phyloP scores from a whole-genome alignment of 768 basidiomycete species.

The Suillus americanus region DNA sequence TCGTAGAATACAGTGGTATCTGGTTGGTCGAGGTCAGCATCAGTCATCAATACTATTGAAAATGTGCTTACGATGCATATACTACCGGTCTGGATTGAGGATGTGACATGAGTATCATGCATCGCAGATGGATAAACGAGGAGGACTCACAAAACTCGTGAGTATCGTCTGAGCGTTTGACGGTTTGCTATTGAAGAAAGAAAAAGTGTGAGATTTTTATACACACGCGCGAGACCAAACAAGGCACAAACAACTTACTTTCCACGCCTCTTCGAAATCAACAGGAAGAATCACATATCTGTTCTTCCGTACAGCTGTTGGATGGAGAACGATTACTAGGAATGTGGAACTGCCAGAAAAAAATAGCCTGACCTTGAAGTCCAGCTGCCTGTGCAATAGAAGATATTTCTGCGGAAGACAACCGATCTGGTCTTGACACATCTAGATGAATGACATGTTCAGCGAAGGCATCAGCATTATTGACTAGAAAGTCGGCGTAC shows the following conservation, averaged over 20 bases:
- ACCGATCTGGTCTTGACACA: slow-evolving; percentile 92
- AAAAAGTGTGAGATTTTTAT: slow-evolving; percentile 34
- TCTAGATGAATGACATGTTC: slow-evolving; percentile 47
- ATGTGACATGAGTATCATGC: slow-evolving; percentile 8
- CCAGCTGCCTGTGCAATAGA: slow-evolving; percentile 97
- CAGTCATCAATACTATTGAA: slow-evolving; percentile 17
- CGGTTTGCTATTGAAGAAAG: slow-evolving; percentile 72
- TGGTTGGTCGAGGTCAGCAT: slow-evolving; percentile 18
- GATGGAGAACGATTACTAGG: neutral
- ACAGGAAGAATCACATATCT: slow-evolving; percentile 95
- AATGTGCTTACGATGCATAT: slow-evolving; percentile 37
- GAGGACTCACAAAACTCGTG: slow-evolving; percentile 89
- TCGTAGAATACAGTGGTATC: slow-evolving; percentile 35
- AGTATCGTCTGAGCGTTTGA: slow-evolving; percentile 95
- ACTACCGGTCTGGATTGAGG: slow-evolving; percentile 38
- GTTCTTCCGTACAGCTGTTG: slow-evolving; percentile 91
- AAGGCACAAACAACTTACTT: slow-evolving; percentile 72
- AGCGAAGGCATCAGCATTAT: slow-evolving; percentile 4
- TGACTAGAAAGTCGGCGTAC: slow-evolving; percentile 47
- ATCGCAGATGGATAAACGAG: neutral
- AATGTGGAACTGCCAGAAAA: neutral
- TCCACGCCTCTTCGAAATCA: slow-evolving; percentile 99
- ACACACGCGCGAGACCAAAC: slow-evolving; percentile 35
- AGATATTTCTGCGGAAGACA: slow-evolving; percentile 94
- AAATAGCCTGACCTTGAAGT: slow-evolving; percentile 68